Conservation (phyloP, 208 protist genomes). For the Herpetomonas samuelpessoai region DNA sequence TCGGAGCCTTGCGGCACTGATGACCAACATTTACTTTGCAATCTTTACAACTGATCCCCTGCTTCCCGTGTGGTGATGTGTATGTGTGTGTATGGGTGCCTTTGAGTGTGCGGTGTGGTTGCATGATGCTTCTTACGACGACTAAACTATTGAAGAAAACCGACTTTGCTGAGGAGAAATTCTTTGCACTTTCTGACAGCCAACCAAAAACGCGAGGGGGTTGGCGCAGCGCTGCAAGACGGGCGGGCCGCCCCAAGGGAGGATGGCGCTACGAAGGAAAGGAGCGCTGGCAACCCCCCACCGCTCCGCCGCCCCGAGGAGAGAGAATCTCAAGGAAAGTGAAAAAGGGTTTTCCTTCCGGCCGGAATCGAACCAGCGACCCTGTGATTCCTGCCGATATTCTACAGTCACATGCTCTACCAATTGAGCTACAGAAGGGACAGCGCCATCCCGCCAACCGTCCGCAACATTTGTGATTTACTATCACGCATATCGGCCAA, state of each 20-base stretch:
- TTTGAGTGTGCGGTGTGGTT: neutral
- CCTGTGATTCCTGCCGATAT: neutral
- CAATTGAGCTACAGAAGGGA: neutral
- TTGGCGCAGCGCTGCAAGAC: too few species aligned
- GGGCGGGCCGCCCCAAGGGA: too few species aligned
- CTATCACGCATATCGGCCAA: too few species aligned
- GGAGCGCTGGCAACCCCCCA: too few species aligned
- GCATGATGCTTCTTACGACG: conserved; percentile 1
- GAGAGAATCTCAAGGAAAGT: too few species aligned
- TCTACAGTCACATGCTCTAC: conserved; percentile 1
- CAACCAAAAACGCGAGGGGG: too few species aligned
- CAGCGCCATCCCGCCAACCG: neutral
- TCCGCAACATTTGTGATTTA: too few species aligned
- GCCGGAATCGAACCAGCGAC: conserved; percentile 1
- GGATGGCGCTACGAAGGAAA: too few species aligned
- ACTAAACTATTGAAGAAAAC: conserved; percentile 2
- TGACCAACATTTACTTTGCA: neutral
- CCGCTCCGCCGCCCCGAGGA: too few species aligned
- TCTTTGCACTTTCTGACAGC: neutral
- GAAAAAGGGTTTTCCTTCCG: conserved; percentile 1
- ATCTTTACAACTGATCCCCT: too few species aligned
- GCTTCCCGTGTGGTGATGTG: neutral
- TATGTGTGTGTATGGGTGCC: too few species aligned
- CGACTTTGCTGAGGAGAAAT: neutral
- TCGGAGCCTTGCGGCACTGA: neutral